phyloP scores from a whole-genome alignment of 441 rosid genomes.

The Pelargonium citronellum region DNA sequence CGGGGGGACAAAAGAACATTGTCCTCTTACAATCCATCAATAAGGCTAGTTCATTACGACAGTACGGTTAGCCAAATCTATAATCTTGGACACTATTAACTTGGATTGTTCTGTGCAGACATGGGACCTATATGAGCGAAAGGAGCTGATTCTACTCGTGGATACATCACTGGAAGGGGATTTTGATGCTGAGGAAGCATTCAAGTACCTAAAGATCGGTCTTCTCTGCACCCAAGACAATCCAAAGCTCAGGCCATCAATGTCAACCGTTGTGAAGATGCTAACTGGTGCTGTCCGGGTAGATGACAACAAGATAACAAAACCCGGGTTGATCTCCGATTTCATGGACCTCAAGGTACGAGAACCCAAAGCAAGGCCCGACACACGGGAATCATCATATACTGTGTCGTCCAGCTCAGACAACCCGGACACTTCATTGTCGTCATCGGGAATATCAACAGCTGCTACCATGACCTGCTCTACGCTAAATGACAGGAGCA shows the following conservation, averaged over 20 bases:
- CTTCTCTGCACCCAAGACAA: conserved; percentile 89
- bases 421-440: conserved; percentile 37
- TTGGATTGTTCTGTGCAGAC: conserved; percentile 43
- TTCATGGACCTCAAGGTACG: conserved; percentile 82
- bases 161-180: conserved; percentile 55
- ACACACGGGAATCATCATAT: conserved; percentile 28
- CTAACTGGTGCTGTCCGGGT: conserved; percentile 47
- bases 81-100: background rate
- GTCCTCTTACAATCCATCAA: too few relatives aligned
- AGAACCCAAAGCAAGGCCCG: conserved; percentile 29
- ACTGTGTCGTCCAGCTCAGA: conserved; percentile 40
- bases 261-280: conserved; percentile 72
- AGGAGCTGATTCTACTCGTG: conserved; percentile 57
- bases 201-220: conserved; percentile 64
- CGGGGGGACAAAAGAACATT: too few relatives aligned
- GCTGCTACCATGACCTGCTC: conserved; percentile 28
- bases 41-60: background rate
- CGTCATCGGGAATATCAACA: conserved; percentile 35
- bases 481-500: conserved; percentile 25
- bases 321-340: conserved; percentile 83
- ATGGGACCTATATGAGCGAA: conserved; percentile 69
- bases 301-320: conserved; percentile 40
- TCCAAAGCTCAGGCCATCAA: conserved; percentile 75
- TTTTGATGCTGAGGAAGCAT: conserved; percentile 81
- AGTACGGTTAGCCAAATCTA: background rate